phyloP scores from a whole-genome alignment of 1,284 basidiomycete genomes.

The Ganoderma boninense region DNA sequence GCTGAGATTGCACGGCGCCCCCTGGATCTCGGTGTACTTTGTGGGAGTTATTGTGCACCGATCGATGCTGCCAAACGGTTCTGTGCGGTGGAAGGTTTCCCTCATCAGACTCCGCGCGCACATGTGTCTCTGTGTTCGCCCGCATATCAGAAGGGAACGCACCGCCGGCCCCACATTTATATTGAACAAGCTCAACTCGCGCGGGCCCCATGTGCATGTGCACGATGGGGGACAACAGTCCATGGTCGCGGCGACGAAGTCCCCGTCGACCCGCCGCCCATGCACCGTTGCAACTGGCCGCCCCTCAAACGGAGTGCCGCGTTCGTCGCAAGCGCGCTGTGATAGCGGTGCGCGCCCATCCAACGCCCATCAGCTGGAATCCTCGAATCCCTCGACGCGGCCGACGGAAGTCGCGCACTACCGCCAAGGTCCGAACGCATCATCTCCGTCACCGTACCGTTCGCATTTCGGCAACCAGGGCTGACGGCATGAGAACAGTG shows the following conservation, averaged over 20 bases:
- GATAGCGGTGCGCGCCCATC: background rate
- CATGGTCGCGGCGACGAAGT: background rate
- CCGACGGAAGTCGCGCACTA: background rate
- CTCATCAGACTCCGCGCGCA: background rate
- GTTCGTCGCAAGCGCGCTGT: background rate
- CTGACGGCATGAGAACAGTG: background rate
- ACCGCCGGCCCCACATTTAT: background rate
- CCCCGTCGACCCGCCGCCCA: background rate
- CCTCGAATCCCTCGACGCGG: background rate
- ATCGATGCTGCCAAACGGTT: background rate
- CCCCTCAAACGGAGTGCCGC: background rate
- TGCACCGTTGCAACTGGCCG: background rate
- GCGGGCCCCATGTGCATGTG: background rate
- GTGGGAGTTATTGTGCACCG: background rate
- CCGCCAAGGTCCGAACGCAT: background rate
- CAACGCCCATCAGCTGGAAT: background rate
- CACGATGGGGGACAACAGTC: background rate
- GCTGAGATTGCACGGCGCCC: constrained; percentile 21
- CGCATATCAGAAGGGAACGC: constrained; percentile 1
- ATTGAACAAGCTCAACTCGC: background rate
- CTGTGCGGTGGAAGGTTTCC: background rate
- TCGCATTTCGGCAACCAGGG: background rate
- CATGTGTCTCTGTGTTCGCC: background rate
- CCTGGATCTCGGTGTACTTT: constrained; percentile 19
- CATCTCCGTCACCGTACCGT: background rate